Evolutionary conservation across 805 yeast species (phyloP).

Genomic region (Ogataea sp.): DNA sequence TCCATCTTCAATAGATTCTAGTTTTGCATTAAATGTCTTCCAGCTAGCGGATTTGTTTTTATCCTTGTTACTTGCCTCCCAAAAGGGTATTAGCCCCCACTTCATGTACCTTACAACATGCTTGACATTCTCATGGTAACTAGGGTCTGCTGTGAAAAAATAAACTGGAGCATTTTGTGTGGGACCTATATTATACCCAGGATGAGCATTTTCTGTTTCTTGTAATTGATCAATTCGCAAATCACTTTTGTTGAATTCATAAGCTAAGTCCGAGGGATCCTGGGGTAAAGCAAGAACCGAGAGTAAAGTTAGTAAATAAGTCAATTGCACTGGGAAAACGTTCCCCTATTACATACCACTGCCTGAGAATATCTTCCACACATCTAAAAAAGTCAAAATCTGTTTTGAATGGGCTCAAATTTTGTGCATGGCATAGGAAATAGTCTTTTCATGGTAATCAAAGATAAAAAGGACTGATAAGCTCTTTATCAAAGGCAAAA

Average conservation of each 20-base stretch:
- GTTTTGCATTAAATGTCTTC: constrained; percentile 63
- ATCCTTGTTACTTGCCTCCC: constrained; percentile 37
- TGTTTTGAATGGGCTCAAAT: too few species aligned
- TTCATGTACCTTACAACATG: constrained; percentile 45
- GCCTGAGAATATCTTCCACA: constrained; percentile 29
- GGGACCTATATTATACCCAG: constrained; percentile 57
- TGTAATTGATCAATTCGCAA: constrained; percentile 18
- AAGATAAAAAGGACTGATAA: too few species aligned
- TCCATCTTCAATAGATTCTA: constrained; percentile 45
- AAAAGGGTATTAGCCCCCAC: constrained; percentile 74
- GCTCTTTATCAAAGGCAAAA: too few species aligned
- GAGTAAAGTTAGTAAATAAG: not conserved
- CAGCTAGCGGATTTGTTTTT: constrained; percentile 29
- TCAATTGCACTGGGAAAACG: too few species aligned
- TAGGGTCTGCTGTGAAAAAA: constrained; percentile 11
- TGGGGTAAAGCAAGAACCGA: not conserved
- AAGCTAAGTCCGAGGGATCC: constrained; percentile 34
- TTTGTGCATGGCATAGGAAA: too few species aligned
- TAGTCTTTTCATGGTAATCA: too few species aligned
- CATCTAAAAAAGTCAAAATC: constrained; percentile 10
- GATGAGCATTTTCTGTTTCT: constrained; percentile 16
- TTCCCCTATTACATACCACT: constrained; percentile 12
- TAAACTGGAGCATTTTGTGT: constrained; percentile 41
- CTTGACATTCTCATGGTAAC: constrained; percentile 13
- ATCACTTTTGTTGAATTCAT: constrained; percentile 24